These are phyloP conservation scores for Flaveria floridana DNA, from an alignment of 140 eudicot species.

Conservation along the genomic window DNA sequence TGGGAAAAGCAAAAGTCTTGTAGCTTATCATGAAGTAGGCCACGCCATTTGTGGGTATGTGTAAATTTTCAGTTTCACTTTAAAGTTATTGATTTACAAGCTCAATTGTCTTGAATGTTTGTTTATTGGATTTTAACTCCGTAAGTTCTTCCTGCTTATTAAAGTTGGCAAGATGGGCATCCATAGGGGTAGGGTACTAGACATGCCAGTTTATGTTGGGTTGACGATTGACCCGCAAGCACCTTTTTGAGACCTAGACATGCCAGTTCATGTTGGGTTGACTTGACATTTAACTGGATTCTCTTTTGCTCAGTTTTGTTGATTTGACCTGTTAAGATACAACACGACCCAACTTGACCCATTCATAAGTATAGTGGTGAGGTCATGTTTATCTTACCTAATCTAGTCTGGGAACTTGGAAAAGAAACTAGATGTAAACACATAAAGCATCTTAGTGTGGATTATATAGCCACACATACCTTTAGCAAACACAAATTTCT, in stretches of 20 bases:
- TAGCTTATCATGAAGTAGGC: slow-evolving; percentile 96
- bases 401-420: not conserved
- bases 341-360: not conserved
- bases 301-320: not conserved
- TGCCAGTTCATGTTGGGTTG: too few relatives aligned
- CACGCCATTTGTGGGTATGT: slow-evolving; percentile 97
- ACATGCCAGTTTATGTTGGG: not conserved
- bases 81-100: slow-evolving; percentile 2
- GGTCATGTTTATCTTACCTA: not conserved
- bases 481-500: not conserved
- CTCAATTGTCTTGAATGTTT: slow-evolving; percentile 6
- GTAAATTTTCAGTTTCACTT: not conserved
- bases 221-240: not conserved
- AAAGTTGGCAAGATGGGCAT: not conserved
- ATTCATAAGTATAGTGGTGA: not conserved
- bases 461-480: not conserved
- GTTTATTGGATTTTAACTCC: not conserved
- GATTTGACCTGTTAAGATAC: not conserved
- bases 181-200: not conserved
- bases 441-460: not conserved
- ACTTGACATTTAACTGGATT: not conserved
- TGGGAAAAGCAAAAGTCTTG: slow-evolving; percentile 90
- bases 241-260: not conserved
- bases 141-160: not conserved
- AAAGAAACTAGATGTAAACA: not conserved